phyloP scores from a whole-genome alignment of 1,284 basidiomycete species.

The Boletus semigastroideus region DNA sequence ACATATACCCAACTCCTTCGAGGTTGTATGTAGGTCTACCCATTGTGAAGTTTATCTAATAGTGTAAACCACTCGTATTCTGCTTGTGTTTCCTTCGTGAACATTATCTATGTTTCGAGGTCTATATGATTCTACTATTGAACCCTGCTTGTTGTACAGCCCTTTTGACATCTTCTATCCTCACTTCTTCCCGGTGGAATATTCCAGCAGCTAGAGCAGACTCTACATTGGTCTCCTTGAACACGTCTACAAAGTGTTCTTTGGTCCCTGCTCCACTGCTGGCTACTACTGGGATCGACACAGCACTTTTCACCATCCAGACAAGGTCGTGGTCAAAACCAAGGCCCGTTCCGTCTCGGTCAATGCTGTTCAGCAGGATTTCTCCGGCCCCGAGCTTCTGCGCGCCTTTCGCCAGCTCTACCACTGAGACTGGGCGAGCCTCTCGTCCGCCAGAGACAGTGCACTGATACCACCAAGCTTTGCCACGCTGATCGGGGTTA shows the following conservation, averaged over 20 bases:
- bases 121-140: constrained; percentile 42
- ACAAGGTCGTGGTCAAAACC: constrained; percentile 93
- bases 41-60: constrained; percentile 31
- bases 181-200: constrained; percentile 91
- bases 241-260: constrained; percentile 88
- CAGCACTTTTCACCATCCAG: constrained; percentile 70
- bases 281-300: constrained; percentile 92
- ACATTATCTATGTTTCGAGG: neutral
- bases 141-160: constrained; percentile 52
- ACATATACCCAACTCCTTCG: constrained; percentile 32
- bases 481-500: constrained; percentile 59
- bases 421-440: constrained; percentile 84
- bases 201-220: constrained; percentile 97
- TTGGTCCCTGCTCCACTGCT: constrained; percentile 88
- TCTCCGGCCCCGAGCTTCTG: constrained; percentile 94
- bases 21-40: constrained; percentile 37
- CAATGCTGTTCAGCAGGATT: constrained; percentile 94
- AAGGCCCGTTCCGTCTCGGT: constrained; percentile 90
- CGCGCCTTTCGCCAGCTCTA: constrained; percentile 88
- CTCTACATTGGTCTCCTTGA: constrained; percentile 78
- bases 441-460: constrained; percentile 95
- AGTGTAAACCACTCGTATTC: constrained; percentile 26
- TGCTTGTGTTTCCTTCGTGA: no score
- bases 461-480: constrained; percentile 98
- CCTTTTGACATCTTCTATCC: constrained; percentile 70